Evolutionary conservation across 31 red algal genomes (phyloP).

Genomic region (Asparagopsis taxiformis): DNA sequence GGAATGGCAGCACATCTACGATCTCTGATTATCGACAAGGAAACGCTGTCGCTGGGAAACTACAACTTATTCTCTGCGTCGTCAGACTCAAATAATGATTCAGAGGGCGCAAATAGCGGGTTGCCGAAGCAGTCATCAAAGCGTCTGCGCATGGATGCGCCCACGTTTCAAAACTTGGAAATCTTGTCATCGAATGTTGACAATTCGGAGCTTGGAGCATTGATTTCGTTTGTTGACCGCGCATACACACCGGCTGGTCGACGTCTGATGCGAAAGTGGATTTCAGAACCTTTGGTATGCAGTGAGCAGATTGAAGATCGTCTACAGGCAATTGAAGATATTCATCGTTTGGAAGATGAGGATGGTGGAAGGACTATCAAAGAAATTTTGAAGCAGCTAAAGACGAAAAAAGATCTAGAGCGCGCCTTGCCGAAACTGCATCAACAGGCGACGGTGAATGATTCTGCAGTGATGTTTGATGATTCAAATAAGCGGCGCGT

Average conservation of each 20-base stretch:
- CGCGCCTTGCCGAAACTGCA: constrained; percentile 75
- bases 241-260: constrained; percentile 71
- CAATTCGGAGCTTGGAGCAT: constrained; percentile 52
- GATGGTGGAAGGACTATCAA: constrained; percentile 20
- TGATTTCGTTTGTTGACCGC: constrained; percentile 81
- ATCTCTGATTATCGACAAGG: constrained; percentile 66
- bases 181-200: constrained; percentile 47
- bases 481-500: constrained; percentile 85
- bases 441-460: constrained; percentile 50
- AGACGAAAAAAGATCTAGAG: constrained; percentile 80
- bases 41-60: constrained; percentile 75
- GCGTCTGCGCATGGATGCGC: constrained; percentile 68
- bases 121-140: neutral
- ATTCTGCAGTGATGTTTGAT: constrained; percentile 93
- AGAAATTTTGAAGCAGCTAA: constrained; percentile 29
- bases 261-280: constrained; percentile 82
- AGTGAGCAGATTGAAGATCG: constrained; percentile 68
- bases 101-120: neutral
- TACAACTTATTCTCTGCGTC: constrained; percentile 67
- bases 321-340: constrained; percentile 77
- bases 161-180: constrained; percentile 82
- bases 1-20: constrained; percentile 52
- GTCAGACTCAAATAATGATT: constrained; percentile 10
- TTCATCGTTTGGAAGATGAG: constrained; percentile 51
- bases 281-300: constrained; percentile 68